Conservation (phyloP, 306 rosid species). For the Albizia julibrissin region DNA sequence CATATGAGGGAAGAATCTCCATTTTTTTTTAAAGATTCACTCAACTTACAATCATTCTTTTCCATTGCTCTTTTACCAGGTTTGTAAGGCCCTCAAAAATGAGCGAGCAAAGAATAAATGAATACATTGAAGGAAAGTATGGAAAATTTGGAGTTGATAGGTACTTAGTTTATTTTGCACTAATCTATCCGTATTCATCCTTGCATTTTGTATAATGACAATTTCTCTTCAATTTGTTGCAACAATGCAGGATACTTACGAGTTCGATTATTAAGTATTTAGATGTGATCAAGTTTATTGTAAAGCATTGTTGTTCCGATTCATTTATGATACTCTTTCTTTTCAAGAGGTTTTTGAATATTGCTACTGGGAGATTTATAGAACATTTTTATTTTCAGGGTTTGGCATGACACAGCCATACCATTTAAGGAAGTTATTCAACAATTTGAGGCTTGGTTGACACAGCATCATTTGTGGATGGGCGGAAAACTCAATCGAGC, state of each 20-base stretch:
- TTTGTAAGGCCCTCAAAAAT: constrained; percentile 86
- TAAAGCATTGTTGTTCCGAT: background rate
- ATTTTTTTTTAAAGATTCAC: constrained; percentile 2
- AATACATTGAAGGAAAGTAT: constrained; percentile 86
- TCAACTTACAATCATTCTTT: background rate
- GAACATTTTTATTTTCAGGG: constrained; percentile 46
- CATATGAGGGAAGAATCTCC: constrained; percentile 13
- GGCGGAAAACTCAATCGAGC: constrained; percentile 64
- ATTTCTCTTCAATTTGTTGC: background rate
- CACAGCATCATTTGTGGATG: constrained; percentile 61
- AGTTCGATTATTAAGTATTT: background rate
- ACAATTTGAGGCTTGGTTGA: constrained; percentile 84
- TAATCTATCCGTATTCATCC: constrained; percentile 8
- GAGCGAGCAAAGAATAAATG: constrained; percentile 68
- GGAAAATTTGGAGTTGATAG: constrained; percentile 93
- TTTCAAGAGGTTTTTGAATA: background rate
- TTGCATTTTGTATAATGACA: constrained; percentile 9
- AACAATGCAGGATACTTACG: background rate
- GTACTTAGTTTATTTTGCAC: constrained; percentile 47
- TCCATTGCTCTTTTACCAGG: constrained; percentile 50
- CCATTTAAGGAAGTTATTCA: constrained; percentile 71
- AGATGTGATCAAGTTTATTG: background rate
- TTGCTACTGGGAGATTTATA: background rate
- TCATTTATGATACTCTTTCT: background rate
- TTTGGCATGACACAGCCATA: constrained; percentile 96